Evolutionary conservation across 805 yeast species (phyloP), one percentile per base, ranked within the genome.

Genomic region (Myxozyma sirexii): DNA sequence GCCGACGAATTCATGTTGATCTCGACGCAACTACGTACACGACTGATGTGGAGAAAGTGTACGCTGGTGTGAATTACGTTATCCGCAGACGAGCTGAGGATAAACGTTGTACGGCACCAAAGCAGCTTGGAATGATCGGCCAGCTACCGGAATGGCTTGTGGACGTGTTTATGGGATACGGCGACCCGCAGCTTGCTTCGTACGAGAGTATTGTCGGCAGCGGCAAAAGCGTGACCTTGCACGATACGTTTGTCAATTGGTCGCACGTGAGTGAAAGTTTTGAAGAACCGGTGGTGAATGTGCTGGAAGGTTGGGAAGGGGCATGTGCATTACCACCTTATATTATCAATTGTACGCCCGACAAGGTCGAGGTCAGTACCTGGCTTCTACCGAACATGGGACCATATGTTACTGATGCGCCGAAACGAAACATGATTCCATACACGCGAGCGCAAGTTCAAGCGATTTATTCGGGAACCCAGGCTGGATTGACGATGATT

Each of bases 401-500:
- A 3, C 72, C 70, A 5, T 69, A 55, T 46, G 24, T 29, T n/a
- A 37, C 41, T 21, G 62, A 57, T 19, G 41, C 52, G 23, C 56
- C 42, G 26, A 57, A 58, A 39, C 38, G 54, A 12, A 67, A 66
- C 38, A 50, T 31, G 46, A 45, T 64, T n/a, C 47, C 56, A 13
- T 71, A 58, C 43, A 65, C 72, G 0, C 55, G 55, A 7, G 53
- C 54, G 4, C 76, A 75, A 49, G 67, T 68, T 3, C 49, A 66
- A 23, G 71, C 75, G 0, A 55, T 76, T 7, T 48, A 70, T 13
- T 47, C 68, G 8, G 71, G 73, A 0, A 54, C 69, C 0, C 51
- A 44, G 8, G 81, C 84, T n/a, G 84, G 85, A 2, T 71, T 87
- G 5, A 74, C 82, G 4, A 80, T 87, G 31, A 81, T 87, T 5